Conservation (phyloP, 2,329 filamentous ascomycete species). For the Bertia moriformis region DNA sequence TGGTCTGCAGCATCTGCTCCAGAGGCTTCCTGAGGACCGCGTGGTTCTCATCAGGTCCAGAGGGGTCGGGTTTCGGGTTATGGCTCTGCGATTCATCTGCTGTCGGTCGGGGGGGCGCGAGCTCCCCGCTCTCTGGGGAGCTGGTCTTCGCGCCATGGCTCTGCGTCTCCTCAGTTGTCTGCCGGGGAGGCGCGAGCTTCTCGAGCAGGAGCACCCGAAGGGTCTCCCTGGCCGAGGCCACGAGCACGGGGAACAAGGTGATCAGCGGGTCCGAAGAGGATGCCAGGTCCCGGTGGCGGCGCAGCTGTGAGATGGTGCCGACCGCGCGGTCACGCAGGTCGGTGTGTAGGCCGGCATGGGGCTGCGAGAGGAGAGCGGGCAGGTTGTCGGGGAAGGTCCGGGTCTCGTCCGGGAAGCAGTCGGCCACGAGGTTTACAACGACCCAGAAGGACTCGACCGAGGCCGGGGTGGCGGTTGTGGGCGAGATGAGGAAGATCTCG, state of each 20-base stretch:
- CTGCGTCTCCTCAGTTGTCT: too few species aligned
- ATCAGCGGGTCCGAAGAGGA: conserved; percentile 73
- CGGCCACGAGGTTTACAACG: conserved; percentile 81
- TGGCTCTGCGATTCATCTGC: too few species aligned
- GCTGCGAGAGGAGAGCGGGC: conserved; percentile 63
- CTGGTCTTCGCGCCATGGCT: too few species aligned
- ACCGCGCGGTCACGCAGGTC: conserved; percentile 91
- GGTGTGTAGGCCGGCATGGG: conserved; percentile 69
- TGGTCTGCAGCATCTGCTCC: too few species aligned
- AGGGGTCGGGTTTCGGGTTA: too few species aligned
- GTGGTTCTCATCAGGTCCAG: too few species aligned
- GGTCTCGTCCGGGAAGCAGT: conserved; percentile 78
- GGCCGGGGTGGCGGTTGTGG: conserved; percentile 60
- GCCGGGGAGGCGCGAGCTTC: too few species aligned
- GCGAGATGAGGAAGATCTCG: conserved; percentile 79
- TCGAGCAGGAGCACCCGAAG: conserved; percentile 70
- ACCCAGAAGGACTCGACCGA: conserved; percentile 77
- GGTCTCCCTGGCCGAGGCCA: conserved; percentile 78
- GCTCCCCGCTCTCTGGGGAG: too few species aligned
- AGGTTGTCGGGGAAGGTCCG: conserved; percentile 66
- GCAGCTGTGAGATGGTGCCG: conserved; percentile 69
- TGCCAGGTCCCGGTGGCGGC: conserved; percentile 83
- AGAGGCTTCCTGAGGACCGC: too few species aligned
- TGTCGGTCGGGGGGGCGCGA: too few species aligned
- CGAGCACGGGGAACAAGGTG: conserved; percentile 84